Percentiles rank a stretch among this genome's conserved stretches.
These are phyloP conservation scores for Coemansia javaensis DNA, from an alignment of 192 early-diverging fungal species.

Conservation along the genomic window DNA sequence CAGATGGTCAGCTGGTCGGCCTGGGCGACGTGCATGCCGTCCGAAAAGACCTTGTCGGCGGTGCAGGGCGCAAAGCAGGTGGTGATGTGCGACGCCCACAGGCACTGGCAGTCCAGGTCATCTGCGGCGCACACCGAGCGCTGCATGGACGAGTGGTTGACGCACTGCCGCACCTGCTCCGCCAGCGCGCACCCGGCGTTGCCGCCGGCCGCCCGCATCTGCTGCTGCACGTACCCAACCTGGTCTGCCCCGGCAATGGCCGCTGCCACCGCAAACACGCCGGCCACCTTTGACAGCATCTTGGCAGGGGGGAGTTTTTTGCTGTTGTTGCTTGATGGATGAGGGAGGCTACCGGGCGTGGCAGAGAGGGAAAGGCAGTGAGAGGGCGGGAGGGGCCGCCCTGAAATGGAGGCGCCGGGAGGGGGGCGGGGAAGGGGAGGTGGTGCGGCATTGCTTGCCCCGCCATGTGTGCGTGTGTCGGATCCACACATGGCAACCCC, in stretches of 20 bases:
- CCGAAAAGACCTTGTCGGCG: slow-evolving; percentile 26
- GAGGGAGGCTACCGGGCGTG: background rate
- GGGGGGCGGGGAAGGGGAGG: too few species aligned
- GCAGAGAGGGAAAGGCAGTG: too few species aligned
- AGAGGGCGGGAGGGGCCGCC: too few species aligned
- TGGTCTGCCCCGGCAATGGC: slow-evolving; percentile 1
- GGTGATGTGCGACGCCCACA: slow-evolving; percentile 31
- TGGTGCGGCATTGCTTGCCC: too few species aligned
- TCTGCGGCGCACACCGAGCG: slow-evolving; percentile 34
- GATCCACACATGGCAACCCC: too few species aligned
- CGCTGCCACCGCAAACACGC: slow-evolving; percentile 5
- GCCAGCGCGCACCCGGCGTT: slow-evolving; percentile 21
- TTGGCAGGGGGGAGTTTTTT: background rate
- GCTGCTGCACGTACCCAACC: too few species aligned
- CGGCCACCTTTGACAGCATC: background rate
- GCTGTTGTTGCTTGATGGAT: background rate
- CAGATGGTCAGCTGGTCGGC: slow-evolving; percentile 33
- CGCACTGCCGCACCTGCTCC: slow-evolving; percentile 43
- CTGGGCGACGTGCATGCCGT: slow-evolving; percentile 38
- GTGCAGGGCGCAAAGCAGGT: slow-evolving; percentile 44
- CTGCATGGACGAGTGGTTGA: slow-evolving; percentile 45
- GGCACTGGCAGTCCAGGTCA: slow-evolving; percentile 48
- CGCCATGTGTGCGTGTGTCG: too few species aligned
- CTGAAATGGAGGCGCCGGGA: too few species aligned
- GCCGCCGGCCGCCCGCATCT: too few species aligned